Base-by-base conservation (phyloP, 1,139 yeast genomes). In the Casaregolazyma suthepensis region DNA sequence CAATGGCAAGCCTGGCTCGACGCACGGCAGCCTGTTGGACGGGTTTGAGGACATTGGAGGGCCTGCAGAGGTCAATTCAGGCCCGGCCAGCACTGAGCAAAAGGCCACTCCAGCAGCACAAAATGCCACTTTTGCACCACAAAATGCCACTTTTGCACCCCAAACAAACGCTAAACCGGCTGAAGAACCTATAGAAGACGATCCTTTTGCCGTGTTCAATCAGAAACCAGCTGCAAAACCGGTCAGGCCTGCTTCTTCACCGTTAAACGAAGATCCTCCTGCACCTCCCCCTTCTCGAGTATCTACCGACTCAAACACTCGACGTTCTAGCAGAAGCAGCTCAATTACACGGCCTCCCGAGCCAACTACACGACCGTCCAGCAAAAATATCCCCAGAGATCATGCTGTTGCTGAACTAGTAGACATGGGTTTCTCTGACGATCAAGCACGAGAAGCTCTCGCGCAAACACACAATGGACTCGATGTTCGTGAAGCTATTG, bases 341-440 rank as follows among this genome's bases (percentile, higher is more conserved):
- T n/a, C n/a, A n/a, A 18, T 20, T 43, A 10, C 45, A 9, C 31
- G 12, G 2, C 12, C 10, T 26, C 10, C 31, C 10, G 12, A 2
- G 9, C 18, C 48, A 26, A 29, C 15, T n/a, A 15, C 18, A 4
- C n/a, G 15, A 7, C 35, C 10, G 9, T n/a, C 18, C 26, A 9
- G 46, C 46, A 45, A 29, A 7, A 48, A 57, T 12, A 69, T 67
- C 47, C 65, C 68, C 3, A 59, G 70, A 44, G 94, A 85, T 62
- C 75, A 74, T 20, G 74, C 82, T 1, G 67, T 87, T 23, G 93
- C 93, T 0, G 87, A 83, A 61, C 72, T 88, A 52, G 70, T 87
- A 1, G 95, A 88, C 57, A 87, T 88, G 79, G 96, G 96, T 1
- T 88, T 88, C 62, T 71, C 84, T 0, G 71, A 78, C 1, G 84